Evolutionary conservation across 176 grass and related monocot genomes (phyloP), one percentile per base, ranked within the genome.

Genomic region (Carex scoparia): DNA sequence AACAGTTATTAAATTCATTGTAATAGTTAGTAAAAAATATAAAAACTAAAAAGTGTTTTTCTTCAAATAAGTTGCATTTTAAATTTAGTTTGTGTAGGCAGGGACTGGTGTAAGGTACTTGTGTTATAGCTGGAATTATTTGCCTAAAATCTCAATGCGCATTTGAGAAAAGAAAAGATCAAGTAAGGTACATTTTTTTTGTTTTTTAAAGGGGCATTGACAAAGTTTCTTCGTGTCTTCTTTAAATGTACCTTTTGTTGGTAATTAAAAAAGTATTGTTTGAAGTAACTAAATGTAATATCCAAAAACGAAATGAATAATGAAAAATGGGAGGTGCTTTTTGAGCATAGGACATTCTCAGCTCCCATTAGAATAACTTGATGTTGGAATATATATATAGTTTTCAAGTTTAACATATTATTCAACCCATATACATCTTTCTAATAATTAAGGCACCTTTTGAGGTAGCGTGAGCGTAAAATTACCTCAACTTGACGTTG

Each of bases 401-500:
- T 30, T 67, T 67, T 32, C 31, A 35, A 35, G 31, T 14, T 14
- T 67, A 35, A 67, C 64, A 12, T 67, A 67, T 10, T 14, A 32
- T 35, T 67, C 28, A 12, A 67, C 10, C 31, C 10, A 67, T 2
- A 8, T 32, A 32, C 63, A 5, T 65, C 2, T 44, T 1, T 71
- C 35, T 38, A 61, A 61, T n/a, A 61, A 61, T n/a, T 44, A 44
- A 44, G 68, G 7, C 1, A 71, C 4, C 2, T 18, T 71, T 71
- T 71, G 68, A 46, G 19, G 16, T 71, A 46, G 37, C 11, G 37
- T 19, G 23, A 23, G 28, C 15, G 44, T 9, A 49, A 18, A 78
- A 32, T 54, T 57, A 78, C 74, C 74, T 78, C 74, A 78, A 57
- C 28, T 77, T 56, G 72, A 31, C 5, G 72, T 8, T 54, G 72